Percentiles rank a stretch among this genome's conserved stretches.
Evolutionary conservation across 2,329 filamentous ascomycete species (phyloP).

Genomic region (Neocucurbitaria cava): DNA sequence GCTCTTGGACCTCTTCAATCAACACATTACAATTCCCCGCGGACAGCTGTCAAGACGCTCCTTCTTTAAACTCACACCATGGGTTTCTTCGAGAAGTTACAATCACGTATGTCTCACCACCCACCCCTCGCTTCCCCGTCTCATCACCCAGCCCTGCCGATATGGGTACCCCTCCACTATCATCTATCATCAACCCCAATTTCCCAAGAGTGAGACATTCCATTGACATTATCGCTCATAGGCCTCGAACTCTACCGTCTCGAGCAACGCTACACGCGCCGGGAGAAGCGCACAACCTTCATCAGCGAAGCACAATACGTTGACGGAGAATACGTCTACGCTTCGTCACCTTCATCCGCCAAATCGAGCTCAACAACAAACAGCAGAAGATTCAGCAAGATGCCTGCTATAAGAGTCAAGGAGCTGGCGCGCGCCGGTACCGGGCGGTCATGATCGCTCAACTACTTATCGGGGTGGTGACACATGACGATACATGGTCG

Average conservation of each 20-base stretch:
- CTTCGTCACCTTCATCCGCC: conserved; percentile 44
- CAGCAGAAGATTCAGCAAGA: conserved; percentile 45
- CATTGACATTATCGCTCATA: conserved; percentile 35
- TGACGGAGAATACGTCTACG: conserved; percentile 92
- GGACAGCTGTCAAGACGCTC: conserved; percentile 3
- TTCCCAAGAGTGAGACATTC: too few relatives aligned
- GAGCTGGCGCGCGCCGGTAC: conserved; percentile 39
- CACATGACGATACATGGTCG: not conserved
- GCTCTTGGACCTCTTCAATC: conserved; percentile 12
- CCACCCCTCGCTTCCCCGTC: conserved; percentile 2
- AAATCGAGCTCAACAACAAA: conserved; percentile 35
- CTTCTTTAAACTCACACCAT: conserved; percentile 29
- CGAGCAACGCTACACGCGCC: conserved; percentile 92
- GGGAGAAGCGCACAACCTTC: conserved; percentile 88
- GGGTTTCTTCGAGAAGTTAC: conserved; percentile 50
- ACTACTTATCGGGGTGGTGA: not conserved
- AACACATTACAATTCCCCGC: conserved; percentile 12
- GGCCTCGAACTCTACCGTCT: conserved; percentile 91
- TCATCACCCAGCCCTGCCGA: conserved; percentile 4
- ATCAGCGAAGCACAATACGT: conserved; percentile 90
- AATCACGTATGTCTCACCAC: conserved; percentile 44
- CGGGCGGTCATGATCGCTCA: conserved; percentile 27
- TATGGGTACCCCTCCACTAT: not conserved
- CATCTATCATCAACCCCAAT: not conserved
- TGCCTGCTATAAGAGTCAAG: conserved; percentile 41